Evolutionary conservation across 352 stramenopile species (phyloP), one percentile per base, ranked within the genome.

Genomic region (Lagenidium giganteum): DNA sequence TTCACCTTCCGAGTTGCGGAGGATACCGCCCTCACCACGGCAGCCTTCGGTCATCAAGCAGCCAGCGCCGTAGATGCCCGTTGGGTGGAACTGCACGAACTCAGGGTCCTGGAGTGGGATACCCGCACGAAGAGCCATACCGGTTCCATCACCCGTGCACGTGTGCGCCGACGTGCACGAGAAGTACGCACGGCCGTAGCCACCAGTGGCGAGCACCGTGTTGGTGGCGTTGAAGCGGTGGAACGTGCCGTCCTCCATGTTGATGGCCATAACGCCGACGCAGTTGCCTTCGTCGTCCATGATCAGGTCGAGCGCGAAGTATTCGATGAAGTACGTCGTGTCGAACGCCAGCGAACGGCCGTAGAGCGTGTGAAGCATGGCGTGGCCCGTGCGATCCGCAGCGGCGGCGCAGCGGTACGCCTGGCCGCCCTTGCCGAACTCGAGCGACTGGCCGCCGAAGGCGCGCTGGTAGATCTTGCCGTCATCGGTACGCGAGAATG

Each of bases 31-130:
- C 62, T 98, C 95, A 53, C 95, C 95, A 64, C 95, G 81, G 47
- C 82, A 98, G 58, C 93, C 76, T 73, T 98, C 95, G 7, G 95
- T 98, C 62, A 98, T 98, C 34, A 98, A 75, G 74, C 95, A 98
- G 18, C 94, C 94, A 11, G 94, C 95, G 38, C 95, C 95, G 63
- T 98, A 98, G 57, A 98, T 98, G 54, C 95, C 95, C 12, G 95
- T 98, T 18, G 94, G 95, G 73, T 98, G 94, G 66, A 98, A 98
- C 58, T 98, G 95, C 9, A 98, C 87, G 64, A 98, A 98, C 63
- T 98, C 95, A 3, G 93, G 93, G 67, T 98, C 95, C 67, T 98
- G 69, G 37, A 97, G 81, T 9, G 94, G 81, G 37, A 98, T 67
- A 27, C 87, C 90, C n/a, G 89, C 86, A 48, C 94, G 79, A 39